Conservation (phyloP, 805 yeast species). For the Candida nemodendra region DNA sequence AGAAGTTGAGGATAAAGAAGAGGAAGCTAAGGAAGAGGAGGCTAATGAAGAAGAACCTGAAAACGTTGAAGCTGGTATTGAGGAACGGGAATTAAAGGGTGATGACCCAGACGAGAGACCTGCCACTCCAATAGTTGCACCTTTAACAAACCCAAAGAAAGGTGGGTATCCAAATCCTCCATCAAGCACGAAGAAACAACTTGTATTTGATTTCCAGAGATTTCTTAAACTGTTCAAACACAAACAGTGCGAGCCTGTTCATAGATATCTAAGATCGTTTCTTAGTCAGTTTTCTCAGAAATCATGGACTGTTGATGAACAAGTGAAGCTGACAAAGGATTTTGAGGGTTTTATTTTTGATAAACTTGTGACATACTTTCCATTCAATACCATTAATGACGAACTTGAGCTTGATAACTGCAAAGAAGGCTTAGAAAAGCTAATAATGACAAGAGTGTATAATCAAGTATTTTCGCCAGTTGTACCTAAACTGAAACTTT, state of each 20-base stretch:
- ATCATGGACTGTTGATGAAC: slow-evolving; percentile 74
- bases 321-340: slow-evolving; percentile 71
- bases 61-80: background rate
- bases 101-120: background rate
- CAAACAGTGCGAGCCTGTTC: slow-evolving; percentile 83
- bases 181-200: slow-evolving; percentile 26
- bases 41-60: background rate
- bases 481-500: slow-evolving; percentile 40
- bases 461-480: slow-evolving; percentile 75
- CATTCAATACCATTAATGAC: slow-evolving; percentile 65
- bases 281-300: slow-evolving; percentile 69
- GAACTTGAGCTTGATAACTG: slow-evolving; percentile 65
- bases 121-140: background rate
- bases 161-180: slow-evolving; percentile 31
- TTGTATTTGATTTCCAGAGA: slow-evolving; percentile 76
- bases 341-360: slow-evolving; percentile 71
- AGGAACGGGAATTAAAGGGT: background rate
- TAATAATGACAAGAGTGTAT: slow-evolving; percentile 85
- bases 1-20: slow-evolving; percentile 5
- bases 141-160: slow-evolving; percentile 4
- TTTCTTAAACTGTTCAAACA: slow-evolving; percentile 71
- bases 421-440: slow-evolving; percentile 87
- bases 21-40: slow-evolving; percentile 1
- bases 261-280: slow-evolving; percentile 82
- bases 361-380: slow-evolving; percentile 61